phyloP scores from a whole-genome alignment of 805 yeast species.

The Wickerhamiella dianesei region DNA sequence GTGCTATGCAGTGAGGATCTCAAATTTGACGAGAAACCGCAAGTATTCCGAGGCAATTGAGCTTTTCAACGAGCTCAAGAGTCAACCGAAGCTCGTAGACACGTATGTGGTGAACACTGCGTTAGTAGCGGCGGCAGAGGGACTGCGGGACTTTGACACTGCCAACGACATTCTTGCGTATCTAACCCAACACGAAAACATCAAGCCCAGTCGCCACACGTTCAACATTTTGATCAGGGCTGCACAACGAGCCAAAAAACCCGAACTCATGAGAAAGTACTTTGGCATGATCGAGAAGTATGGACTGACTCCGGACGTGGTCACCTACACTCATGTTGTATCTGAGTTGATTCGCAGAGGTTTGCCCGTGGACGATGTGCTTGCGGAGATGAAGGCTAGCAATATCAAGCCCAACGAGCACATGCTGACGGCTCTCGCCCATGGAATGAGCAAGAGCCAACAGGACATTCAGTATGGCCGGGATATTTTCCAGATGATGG shows the following conservation, averaged over 20 bases:
- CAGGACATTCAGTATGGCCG: conserved; percentile 40
- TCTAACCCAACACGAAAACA: conserved; percentile 23
- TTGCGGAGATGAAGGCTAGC: conserved; percentile 30
- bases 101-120: conserved; percentile 30
- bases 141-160: conserved; percentile 29
- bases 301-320: conserved; percentile 40
- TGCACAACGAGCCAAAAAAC: conserved; percentile 30
- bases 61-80: conserved; percentile 23
- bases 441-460: conserved; percentile 38
- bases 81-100: conserved; percentile 25
- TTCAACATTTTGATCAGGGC: conserved; percentile 39
- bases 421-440: conserved; percentile 40
- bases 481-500: conserved; percentile 32
- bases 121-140: conserved; percentile 33
- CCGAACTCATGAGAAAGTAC: conserved; percentile 36
- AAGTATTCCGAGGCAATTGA: conserved; percentile 33
- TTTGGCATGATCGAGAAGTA: conserved; percentile 33
- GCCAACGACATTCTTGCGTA: conserved; percentile 34
- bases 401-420: conserved; percentile 30
- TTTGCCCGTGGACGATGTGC: conserved; percentile 28
- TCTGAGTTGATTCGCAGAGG: conserved; percentile 39
- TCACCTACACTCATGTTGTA: conserved; percentile 48
- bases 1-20: conserved; percentile 36
- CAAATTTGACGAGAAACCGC: conserved; percentile 33
- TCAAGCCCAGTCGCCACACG: conserved; percentile 34